phyloP scores from a whole-genome alignment of 2,329 filamentous ascomycete species.

The Aspergillus novoparasiticus region DNA sequence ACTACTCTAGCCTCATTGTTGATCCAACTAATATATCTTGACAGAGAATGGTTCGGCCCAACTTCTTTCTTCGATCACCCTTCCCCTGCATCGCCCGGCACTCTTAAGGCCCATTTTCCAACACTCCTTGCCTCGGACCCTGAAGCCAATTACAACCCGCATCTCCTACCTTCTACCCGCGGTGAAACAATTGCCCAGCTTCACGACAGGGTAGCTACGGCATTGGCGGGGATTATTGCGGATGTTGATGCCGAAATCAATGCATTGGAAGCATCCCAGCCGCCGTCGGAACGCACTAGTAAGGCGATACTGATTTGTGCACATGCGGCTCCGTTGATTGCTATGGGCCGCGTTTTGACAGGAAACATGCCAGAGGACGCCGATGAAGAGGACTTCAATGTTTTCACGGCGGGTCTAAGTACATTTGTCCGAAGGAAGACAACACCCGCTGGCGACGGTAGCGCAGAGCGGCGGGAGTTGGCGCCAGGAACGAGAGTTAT shows the following conservation, averaged over 20 bases:
- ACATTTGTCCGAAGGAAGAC: conserved; percentile 59
- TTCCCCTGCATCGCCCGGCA: conserved; percentile 65
- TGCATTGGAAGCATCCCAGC: conserved; percentile 49
- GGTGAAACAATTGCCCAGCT: conserved; percentile 81
- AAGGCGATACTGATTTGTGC: conserved; percentile 76
- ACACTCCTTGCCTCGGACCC: conserved; percentile 27
- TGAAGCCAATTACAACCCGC: conserved; percentile 58
- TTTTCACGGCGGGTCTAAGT: conserved; percentile 80
- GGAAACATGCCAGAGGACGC: conserved; percentile 72
- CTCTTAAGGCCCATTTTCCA: conserved; percentile 68
- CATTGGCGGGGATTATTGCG: conserved; percentile 69
- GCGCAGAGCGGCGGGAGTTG: conserved; percentile 7
- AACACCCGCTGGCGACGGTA: neutral
- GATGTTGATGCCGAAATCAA: conserved; percentile 64
- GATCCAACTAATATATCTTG: neutral
- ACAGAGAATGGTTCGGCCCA: conserved; percentile 86
- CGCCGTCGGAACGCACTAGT: conserved; percentile 49
- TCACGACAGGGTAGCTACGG: conserved; percentile 75
- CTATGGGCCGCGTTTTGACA: conserved; percentile 79
- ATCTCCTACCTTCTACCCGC: conserved; percentile 68
- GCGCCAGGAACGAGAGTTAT: conserved; percentile 35
- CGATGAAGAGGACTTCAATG: conserved; percentile 76
- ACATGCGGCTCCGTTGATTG: conserved; percentile 88
- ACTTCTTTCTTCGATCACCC: conserved; percentile 82
- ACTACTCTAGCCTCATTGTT: neutral